Evolutionary conservation across 495 filamentous ascomycete genomes (phyloP).

Genomic region (Extremus antarcticus): DNA sequence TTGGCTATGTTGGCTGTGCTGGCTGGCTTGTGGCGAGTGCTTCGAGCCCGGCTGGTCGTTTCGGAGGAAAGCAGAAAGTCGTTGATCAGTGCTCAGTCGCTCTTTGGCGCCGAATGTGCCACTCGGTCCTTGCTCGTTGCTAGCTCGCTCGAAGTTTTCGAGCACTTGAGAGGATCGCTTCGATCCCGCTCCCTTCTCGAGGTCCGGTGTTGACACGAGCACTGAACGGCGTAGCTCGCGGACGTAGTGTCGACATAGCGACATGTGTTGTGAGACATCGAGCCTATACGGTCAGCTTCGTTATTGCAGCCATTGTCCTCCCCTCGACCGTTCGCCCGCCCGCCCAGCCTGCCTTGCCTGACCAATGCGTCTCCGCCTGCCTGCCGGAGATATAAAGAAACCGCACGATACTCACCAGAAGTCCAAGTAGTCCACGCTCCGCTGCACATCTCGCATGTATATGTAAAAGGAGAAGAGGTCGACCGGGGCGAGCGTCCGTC

Average conservation of each 20-base stretch:
- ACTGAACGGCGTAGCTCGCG: conserved; percentile 89
- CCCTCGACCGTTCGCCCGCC: neutral
- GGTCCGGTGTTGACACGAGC: conserved; percentile 81
- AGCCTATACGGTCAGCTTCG: conserved; percentile 50
- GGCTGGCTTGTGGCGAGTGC: conserved; percentile 58
- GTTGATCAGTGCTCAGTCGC: conserved; percentile 45
- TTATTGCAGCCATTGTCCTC: neutral
- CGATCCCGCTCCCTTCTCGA: conserved; percentile 60
- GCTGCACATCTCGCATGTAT: conserved; percentile 97
- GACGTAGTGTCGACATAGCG: conserved; percentile 93
- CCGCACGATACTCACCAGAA: conserved; percentile 62
- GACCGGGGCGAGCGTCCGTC: conserved; percentile 81
- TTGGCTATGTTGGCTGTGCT: conserved; percentile 23
- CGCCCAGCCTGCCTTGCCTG: neutral
- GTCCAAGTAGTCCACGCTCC: conserved; percentile 94
- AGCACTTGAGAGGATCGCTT: conserved; percentile 73
- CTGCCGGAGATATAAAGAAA: neutral
- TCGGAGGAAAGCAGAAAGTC: conserved; percentile 80
- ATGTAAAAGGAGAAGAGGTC: conserved; percentile 99
- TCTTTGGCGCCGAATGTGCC: conserved; percentile 7
- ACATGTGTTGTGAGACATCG: conserved; percentile 98
- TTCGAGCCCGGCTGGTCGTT: conserved; percentile 48
- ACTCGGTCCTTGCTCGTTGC: conserved; percentile 20
- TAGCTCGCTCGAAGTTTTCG: conserved; percentile 39
- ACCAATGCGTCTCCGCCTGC: too few species aligned